These are phyloP conservation scores for Capsicum baccatum DNA, from an alignment of 257 asterid genomes.

Conservation along the genomic window DNA sequence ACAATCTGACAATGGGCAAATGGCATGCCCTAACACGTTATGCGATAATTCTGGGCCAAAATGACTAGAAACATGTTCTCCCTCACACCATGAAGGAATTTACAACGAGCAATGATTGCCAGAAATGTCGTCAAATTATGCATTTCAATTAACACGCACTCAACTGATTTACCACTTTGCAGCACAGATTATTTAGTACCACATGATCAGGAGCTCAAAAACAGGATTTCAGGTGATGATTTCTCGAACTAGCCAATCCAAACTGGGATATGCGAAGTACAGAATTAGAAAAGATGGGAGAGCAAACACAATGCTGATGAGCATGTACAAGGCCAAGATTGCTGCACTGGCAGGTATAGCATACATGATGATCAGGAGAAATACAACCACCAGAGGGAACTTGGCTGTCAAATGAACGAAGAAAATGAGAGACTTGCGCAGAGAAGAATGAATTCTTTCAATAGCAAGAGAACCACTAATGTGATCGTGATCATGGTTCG, in stretches of 20 bases:
- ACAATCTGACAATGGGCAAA: constrained; percentile 1
- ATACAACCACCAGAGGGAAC: constrained; percentile 79
- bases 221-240: constrained; percentile 59
- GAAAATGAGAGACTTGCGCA: constrained; percentile 65
- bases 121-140: constrained; percentile 23
- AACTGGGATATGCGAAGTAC: constrained; percentile 90
- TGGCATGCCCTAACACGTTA: neutral
- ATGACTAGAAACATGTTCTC: neutral
- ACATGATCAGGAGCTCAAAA: constrained; percentile 5
- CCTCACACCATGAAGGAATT: neutral
- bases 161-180: constrained; percentile 21
- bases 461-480: constrained; percentile 43
- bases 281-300: constrained; percentile 83
- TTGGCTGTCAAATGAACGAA: constrained; percentile 81
- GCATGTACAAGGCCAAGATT: constrained; percentile 72
- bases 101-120: neutral
- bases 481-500: constrained; percentile 43
- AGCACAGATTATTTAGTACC: neutral
- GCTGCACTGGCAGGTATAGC: constrained; percentile 94
- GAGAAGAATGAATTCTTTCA: constrained; percentile 65
- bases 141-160: constrained; percentile 18
- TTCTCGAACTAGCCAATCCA: constrained; percentile 97
- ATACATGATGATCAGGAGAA: constrained; percentile 73
- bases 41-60: neutral
- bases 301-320: constrained; percentile 77